Evolutionary conservation across 2,329 filamentous ascomycete species (phyloP).

Genomic region (Drechmeria coniospora): DNA sequence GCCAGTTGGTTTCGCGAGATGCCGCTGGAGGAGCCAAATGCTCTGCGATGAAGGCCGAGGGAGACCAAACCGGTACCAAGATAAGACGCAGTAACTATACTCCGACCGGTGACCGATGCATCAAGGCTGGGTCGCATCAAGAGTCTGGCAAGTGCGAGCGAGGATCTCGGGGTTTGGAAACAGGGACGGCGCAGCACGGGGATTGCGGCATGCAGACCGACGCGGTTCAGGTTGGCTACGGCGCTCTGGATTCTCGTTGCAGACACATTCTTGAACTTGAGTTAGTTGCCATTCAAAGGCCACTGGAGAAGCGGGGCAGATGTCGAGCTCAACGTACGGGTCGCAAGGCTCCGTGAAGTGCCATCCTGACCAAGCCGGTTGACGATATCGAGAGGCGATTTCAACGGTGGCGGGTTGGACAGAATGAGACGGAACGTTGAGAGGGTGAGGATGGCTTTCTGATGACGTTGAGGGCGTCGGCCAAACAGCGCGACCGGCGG

Average conservation of each 20-base stretch:
- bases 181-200: slow-evolving; percentile 12
- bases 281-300: too few species aligned
- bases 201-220: slow-evolving; percentile 16
- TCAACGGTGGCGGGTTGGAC: too few species aligned
- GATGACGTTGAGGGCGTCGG: not conserved
- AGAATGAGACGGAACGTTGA: too few species aligned
- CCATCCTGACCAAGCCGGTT: too few species aligned
- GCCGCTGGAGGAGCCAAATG: slow-evolving; percentile 29
- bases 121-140: slow-evolving; percentile 11
- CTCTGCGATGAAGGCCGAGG: slow-evolving; percentile 11
- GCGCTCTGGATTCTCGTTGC: slow-evolving; percentile 1
- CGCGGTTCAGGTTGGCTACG: slow-evolving; percentile 9
- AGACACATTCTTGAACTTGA: too few species aligned
- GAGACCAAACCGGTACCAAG: not conserved
- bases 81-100: slow-evolving; percentile 5
- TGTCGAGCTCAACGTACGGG: too few species aligned
- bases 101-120: slow-evolving; percentile 7
- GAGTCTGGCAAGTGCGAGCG: slow-evolving; percentile 9
- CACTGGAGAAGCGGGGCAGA: too few species aligned
- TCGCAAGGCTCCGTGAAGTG: too few species aligned
- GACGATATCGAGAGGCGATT: too few species aligned
- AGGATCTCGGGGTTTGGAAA: slow-evolving; percentile 9
- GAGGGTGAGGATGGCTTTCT: too few species aligned
- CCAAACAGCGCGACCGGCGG: too few species aligned
- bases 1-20: slow-evolving; percentile 55